These are phyloP conservation scores for Daldinia eschscholtzii DNA, from an alignment of 2,329 filamentous ascomycete species.

Conservation along the genomic window DNA sequence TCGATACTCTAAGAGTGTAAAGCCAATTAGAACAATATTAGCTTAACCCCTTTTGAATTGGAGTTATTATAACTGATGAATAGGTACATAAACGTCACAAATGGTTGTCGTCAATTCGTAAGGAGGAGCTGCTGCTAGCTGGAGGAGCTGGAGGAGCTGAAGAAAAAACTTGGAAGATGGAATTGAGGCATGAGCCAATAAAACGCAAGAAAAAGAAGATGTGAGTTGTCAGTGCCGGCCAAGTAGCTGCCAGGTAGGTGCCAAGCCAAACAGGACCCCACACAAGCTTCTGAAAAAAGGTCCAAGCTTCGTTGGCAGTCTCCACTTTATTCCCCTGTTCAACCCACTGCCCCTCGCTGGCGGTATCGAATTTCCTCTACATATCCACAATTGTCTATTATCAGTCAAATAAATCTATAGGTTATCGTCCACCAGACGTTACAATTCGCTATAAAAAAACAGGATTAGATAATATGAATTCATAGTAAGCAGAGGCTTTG, in stretches of 20 bases:
- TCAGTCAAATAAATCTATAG: constrained; percentile 12
- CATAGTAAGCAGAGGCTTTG: constrained; percentile 10
- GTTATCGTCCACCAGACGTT: constrained; percentile 16
- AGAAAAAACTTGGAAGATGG: neutral
- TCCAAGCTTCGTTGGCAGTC: constrained; percentile 30
- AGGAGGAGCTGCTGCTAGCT: neutral
- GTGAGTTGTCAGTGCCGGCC: neutral
- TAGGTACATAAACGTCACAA: neutral
- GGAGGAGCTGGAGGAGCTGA: neutral
- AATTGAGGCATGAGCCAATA: constrained; percentile 1
- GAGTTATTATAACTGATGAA: neutral
- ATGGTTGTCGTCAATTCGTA: neutral
- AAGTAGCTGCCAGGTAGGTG: constrained; percentile 9
- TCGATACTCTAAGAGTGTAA: neutral
- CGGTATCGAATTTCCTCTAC: constrained; percentile 2
- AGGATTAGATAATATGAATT: constrained; percentile 6
- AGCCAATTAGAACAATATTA: no score
- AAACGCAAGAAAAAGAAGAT: neutral
- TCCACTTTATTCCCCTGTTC: constrained; percentile 19
- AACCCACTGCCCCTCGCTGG: constrained; percentile 4
- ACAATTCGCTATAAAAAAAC: neutral
- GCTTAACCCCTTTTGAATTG: no score
- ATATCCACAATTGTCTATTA: constrained; percentile 20
- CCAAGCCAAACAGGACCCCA: neutral
- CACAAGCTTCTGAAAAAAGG: constrained; percentile 29